Conservation (phyloP, 139 green algal species). For the Chlamydomonas asymmetrica region DNA sequence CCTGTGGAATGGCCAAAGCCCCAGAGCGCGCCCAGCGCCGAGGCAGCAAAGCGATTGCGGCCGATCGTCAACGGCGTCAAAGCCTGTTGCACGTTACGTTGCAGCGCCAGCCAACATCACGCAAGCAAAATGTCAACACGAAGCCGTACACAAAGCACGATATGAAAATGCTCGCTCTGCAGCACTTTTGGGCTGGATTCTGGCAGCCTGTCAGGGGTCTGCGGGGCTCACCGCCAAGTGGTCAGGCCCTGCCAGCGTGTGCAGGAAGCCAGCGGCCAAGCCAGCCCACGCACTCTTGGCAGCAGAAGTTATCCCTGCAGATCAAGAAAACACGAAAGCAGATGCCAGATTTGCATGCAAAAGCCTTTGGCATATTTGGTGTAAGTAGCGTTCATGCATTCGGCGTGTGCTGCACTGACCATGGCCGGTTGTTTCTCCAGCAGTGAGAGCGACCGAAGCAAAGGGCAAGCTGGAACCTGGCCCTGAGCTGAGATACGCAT, state of each 20-base stretch:
- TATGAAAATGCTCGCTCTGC: too few species aligned
- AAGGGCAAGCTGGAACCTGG: constrained; percentile 6
- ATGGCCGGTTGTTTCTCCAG: not conserved
- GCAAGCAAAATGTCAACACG: not conserved
- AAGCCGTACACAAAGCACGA: too few species aligned
- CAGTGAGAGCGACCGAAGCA: constrained; percentile 5
- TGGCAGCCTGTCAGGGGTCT: not conserved
- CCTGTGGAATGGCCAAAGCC: constrained; percentile 95
- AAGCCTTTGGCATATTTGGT: not conserved
- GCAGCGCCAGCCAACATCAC: not conserved
- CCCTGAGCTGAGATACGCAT: constrained; percentile 20
- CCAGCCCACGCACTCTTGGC: constrained; percentile 77
- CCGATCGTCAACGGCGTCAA: constrained; percentile 96
- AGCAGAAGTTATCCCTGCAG: constrained; percentile 23
- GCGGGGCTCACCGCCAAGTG: constrained; percentile 90
- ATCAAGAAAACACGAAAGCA: not conserved
- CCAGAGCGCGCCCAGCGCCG: constrained; percentile 93
- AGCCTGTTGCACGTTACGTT: constrained; percentile 53
- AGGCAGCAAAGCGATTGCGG: constrained; percentile 65
- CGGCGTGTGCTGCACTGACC: not conserved
- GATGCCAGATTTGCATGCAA: not conserved
- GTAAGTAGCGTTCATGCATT: not conserved
- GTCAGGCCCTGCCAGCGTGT: constrained; percentile 95
- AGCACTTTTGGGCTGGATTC: too few species aligned
- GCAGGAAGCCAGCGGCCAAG: constrained; percentile 90